These are phyloP conservation scores for Geranium rotundifolium DNA, from an alignment of 345 rosid species.

Conservation along the genomic window DNA sequence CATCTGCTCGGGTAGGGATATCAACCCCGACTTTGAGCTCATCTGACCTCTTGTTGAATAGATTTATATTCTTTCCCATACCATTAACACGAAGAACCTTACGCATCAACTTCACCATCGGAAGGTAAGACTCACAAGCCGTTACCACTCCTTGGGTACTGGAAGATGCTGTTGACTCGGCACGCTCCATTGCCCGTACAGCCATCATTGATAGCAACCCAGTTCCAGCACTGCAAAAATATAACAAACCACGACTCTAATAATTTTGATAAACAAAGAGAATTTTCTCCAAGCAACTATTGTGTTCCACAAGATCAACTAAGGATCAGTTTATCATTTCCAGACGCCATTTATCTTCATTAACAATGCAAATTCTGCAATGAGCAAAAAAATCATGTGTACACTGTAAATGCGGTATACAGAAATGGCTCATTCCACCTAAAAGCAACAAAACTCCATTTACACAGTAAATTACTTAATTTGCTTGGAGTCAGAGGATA, in stretches of 20 bases:
- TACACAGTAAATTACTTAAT: neutral
- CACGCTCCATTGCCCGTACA: conserved; percentile 44
- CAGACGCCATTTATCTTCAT: neutral
- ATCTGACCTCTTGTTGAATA: conserved; percentile 75
- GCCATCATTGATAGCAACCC: conserved; percentile 96
- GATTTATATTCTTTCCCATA: conserved; percentile 38
- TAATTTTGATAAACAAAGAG: neutral
- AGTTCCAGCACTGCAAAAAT: conserved; percentile 70
- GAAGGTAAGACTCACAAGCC: conserved; percentile 89
- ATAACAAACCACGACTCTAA: neutral
- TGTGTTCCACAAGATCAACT: neutral
- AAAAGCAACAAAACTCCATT: too few relatives aligned
- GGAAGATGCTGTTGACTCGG: conserved; percentile 9
- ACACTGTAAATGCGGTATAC: neutral
- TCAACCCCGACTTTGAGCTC: conserved; percentile 59
- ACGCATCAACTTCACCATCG: conserved; percentile 84
- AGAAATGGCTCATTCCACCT: too few relatives aligned
- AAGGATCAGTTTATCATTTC: neutral
- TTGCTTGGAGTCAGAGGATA: conserved; percentile 11
- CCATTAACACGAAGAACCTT: conserved; percentile 65
- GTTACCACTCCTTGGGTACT: conserved; percentile 39
- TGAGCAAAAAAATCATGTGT: neutral
- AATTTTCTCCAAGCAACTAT: neutral
- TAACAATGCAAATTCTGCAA: neutral
- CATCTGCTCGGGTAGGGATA: conserved; percentile 59